Evolutionary conservation across 1,284 basidiomycete genomes (phyloP).

Genomic region (Apiotrichum mycotoxinovorans): DNA sequence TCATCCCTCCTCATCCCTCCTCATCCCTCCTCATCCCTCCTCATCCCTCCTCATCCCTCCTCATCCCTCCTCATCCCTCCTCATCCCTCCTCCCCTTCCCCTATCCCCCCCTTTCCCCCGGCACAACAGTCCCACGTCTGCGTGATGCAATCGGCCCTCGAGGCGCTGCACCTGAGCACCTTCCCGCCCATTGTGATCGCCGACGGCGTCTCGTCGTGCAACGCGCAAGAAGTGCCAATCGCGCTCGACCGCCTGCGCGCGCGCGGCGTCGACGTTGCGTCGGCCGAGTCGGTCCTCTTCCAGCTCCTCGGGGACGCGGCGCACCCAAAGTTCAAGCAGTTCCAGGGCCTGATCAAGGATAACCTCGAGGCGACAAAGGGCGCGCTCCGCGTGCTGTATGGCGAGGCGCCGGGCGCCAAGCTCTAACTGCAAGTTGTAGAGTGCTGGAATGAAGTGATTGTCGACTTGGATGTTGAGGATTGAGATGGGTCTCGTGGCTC

Average conservation of each 20-base stretch:
- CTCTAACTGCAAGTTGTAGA: background rate
- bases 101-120: too few relatives aligned
- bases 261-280: constrained; percentile 71
- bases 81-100: constrained; percentile 16
- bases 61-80: background rate
- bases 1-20: constrained; percentile 15
- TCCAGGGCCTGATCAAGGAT: constrained; percentile 71
- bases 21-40: background rate
- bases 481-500: too few relatives aligned
- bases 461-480: too few relatives aligned
- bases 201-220: constrained; percentile 79
- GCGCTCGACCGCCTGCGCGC: constrained; percentile 62
- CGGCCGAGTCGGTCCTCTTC: constrained; percentile 77
- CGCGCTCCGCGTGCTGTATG: constrained; percentile 30
- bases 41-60: constrained; percentile 15
- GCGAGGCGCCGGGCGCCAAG: constrained; percentile 1
- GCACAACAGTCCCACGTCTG: constrained; percentile 81
- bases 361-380: constrained; percentile 62
- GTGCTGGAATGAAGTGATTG: too few relatives aligned
- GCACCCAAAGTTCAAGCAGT: constrained; percentile 66
- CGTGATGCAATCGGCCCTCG: constrained; percentile 73
- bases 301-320: constrained; percentile 64
- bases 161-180: constrained; percentile 52
- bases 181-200: constrained; percentile 60
- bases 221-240: constrained; percentile 54